phyloP scores from a whole-genome alignment of 2,329 filamentous ascomycete species.

The Lasiodiplodia sp. region DNA sequence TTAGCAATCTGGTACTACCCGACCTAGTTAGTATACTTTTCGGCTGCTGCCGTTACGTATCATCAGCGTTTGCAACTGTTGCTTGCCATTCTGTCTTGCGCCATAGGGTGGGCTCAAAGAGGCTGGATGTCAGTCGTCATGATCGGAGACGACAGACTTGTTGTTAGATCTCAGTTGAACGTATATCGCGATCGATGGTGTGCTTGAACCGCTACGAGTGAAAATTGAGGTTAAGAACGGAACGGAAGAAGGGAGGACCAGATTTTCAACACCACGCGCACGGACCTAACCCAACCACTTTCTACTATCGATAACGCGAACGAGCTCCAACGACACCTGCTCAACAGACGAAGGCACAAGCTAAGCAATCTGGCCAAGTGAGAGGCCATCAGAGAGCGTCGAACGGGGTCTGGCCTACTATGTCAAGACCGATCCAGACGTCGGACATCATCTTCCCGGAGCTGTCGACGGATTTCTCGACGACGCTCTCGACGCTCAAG shows the following conservation, averaged over 20 bases:
- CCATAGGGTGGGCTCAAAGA: too few species aligned
- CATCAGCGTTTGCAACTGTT: too few species aligned
- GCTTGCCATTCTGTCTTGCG: too few species aligned
- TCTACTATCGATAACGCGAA: neutral
- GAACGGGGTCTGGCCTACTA: too few species aligned
- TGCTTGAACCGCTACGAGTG: neutral
- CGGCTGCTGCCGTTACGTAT: too few species aligned
- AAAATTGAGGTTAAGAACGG: neutral
- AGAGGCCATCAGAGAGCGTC: neutral
- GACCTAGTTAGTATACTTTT: too few species aligned
- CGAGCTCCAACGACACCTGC: neutral
- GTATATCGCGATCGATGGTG: too few species aligned
- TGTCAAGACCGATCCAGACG: constrained; percentile 36
- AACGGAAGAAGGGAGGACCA: neutral
- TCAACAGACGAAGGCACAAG: neutral
- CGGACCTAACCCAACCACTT: neutral
- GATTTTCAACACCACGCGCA: constrained; percentile 24
- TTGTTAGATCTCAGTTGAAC: too few species aligned
- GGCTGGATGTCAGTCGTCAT: too few species aligned
- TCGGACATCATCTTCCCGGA: constrained; percentile 62
- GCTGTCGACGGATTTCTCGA: constrained; percentile 70
- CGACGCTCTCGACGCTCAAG: constrained; percentile 74
- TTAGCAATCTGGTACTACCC: too few species aligned
- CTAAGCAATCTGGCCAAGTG: neutral
- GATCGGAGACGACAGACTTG: too few species aligned